These are phyloP conservation scores for Pythium dissotocum DNA, from an alignment of 352 stramenopile species.

Conservation along the genomic window DNA sequence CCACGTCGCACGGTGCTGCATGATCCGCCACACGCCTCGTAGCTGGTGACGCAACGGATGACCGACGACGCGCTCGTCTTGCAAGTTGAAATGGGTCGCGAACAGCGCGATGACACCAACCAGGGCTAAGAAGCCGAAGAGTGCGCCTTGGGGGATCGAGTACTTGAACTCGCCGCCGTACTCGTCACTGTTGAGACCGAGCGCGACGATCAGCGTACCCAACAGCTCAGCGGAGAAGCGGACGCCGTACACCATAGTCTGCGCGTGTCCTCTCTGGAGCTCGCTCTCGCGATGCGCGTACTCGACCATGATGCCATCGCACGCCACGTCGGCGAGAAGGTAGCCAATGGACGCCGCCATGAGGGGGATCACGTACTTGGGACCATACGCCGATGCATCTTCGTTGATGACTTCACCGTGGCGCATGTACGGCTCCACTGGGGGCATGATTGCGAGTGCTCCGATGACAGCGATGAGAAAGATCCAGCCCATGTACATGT, in stretches of 20 bases:
- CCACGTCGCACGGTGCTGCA: conserved; percentile 68
- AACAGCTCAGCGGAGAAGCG: conserved; percentile 57
- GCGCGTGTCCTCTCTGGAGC: conserved; percentile 33
- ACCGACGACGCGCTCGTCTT: conserved; percentile 34
- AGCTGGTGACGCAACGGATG: conserved; percentile 37
- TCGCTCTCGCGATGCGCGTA: conserved; percentile 63
- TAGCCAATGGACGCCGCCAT: conserved; percentile 54
- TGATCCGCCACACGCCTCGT: conserved; percentile 49
- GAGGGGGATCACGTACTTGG: conserved; percentile 49
- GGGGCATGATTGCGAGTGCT: conserved; percentile 30
- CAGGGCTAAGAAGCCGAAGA: conserved; percentile 40
- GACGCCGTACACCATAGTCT: conserved; percentile 64
- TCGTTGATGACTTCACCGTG: conserved; percentile 26
- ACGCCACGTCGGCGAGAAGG: conserved; percentile 68
- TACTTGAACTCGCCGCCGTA: conserved; percentile 56
- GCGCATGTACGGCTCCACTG: conserved; percentile 28
- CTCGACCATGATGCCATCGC: conserved; percentile 80
- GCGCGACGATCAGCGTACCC: conserved; percentile 50
- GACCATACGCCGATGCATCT: conserved; percentile 17
- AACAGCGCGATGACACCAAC: conserved; percentile 38
- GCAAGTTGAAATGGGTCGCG: conserved; percentile 42
- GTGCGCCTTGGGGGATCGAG: conserved; percentile 38
- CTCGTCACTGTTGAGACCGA: conserved; percentile 59
- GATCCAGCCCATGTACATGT: conserved; percentile 65
- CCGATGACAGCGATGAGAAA: conserved; percentile 45